Evolutionary conservation across 2,329 filamentous ascomycete species (phyloP), one percentile per base, ranked within the genome.

Genomic region (Talaromyces sp.): DNA sequence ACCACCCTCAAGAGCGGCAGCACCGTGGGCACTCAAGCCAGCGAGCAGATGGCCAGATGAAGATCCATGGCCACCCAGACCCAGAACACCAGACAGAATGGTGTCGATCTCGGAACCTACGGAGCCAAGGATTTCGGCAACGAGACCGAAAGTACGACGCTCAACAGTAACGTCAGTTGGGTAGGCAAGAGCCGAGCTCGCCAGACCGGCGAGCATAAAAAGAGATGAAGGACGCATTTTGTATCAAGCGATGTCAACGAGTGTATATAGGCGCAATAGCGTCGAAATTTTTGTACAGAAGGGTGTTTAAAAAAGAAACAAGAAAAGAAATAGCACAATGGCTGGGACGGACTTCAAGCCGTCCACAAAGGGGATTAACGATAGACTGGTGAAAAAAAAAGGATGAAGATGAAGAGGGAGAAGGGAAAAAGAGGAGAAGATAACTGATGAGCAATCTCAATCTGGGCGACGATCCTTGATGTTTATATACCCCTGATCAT

Each of bases 401-500:
- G 29, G 30, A 49, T 46, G 40, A 56, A 54, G 54, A 49, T 56
- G 59, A 66, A 63, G 56, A 62, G 50, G 58, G 47, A 56, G 54
- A 58, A 54, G 54, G 54, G 54, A 42, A 55, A 65, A 64, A 60
- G 52, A 56, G 65, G 54, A 59, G 62, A 67, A 56, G 52, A 51
- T 53, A 51, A 49, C 47, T 52, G 62, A 60, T 61, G 39, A 57
- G 45, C 33, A 55, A 55, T 29, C 20, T 30, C 27, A 40, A 58
- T 43, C 27, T 37, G 46, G 54, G 61, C 54, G 65, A 66, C 60
- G 60, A 58, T 61, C 57, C 36, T 41, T 37, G 37, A 57, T 61
- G 55, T 66, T 68, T 71, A 71, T 71, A 71, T 69, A 71, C 63
- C 68, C 67, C 69, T 69, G 62, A 62, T 52, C 40, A 40, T 44